Evolutionary conservation across 208 protist genomes (phyloP).

Genomic region (Trypanosoma boissoni): DNA sequence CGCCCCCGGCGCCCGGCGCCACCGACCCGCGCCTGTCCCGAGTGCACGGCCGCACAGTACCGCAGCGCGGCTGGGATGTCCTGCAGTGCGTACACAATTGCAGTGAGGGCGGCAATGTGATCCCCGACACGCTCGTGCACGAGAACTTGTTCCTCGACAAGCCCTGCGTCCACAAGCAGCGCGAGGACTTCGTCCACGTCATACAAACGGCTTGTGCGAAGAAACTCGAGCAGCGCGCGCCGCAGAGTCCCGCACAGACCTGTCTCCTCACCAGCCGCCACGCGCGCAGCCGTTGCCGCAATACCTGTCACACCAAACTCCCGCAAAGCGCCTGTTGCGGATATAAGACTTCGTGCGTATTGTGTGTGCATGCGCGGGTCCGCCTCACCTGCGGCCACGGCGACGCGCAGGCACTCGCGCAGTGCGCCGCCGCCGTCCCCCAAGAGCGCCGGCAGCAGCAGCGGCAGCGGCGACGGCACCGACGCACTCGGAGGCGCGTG

Average conservation of each 20-base stretch:
- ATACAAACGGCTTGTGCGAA: slow-evolving; percentile 30
- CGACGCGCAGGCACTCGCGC: slow-evolving; percentile 23
- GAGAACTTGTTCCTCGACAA: slow-evolving; percentile 45
- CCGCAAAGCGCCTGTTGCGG: slow-evolving; percentile 24
- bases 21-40: slow-evolving; percentile 4
- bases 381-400: slow-evolving; percentile 13
- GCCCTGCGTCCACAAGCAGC: slow-evolving; percentile 18
- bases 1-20: neutral
- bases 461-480: slow-evolving; percentile 7
- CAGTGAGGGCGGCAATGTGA: slow-evolving; percentile 39
- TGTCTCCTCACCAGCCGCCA: slow-evolving; percentile 30
- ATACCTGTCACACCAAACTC: slow-evolving; percentile 19
- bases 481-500: slow-evolving; percentile 3
- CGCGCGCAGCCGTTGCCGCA: slow-evolving; percentile 11
- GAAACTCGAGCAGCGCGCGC: slow-evolving; percentile 34
- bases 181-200: slow-evolving; percentile 38
- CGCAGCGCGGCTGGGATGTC: slow-evolving; percentile 34
- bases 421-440: slow-evolving; percentile 15
- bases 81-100: slow-evolving; percentile 44
- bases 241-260: slow-evolving; percentile 42
- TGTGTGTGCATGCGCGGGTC: slow-evolving; percentile 34
- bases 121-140: slow-evolving; percentile 33
- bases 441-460: slow-evolving; percentile 20
- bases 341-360: slow-evolving; percentile 35
- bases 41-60: slow-evolving; percentile 43